Evolutionary conservation across 192 early-diverging fungal species (phyloP).

Genomic region (Diversispora epigaea): DNA sequence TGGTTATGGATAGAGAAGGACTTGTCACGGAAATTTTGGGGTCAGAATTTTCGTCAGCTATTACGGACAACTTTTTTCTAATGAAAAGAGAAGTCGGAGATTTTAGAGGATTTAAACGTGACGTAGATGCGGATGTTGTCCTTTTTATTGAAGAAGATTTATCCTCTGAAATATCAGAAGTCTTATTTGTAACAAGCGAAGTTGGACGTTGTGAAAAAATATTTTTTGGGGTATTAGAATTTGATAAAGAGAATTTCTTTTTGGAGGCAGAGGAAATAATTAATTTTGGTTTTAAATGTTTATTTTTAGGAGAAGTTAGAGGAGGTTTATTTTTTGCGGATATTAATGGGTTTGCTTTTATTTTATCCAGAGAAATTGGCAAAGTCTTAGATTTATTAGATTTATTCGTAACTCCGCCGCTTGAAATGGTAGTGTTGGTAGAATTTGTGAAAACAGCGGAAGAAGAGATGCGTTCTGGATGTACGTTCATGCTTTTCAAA

Average conservation of each 20-base stretch:
- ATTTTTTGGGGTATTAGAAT: neutral
- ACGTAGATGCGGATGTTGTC: neutral
- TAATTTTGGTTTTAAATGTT: too few species aligned
- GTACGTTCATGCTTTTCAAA: constrained; percentile 13
- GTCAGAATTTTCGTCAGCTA: neutral
- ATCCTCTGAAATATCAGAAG: neutral
- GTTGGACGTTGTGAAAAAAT: neutral
- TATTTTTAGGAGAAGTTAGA: neutral
- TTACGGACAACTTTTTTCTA: neutral
- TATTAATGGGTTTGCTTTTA: neutral
- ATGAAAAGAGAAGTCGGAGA: neutral
- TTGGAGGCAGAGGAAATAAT: neutral
- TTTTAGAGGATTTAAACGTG: neutral
- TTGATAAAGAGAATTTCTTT: constrained; percentile 1
- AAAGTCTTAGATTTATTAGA: neutral
- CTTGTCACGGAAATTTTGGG: neutral
- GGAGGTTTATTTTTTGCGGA: neutral
- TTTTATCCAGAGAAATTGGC: neutral
- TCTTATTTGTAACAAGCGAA: neutral
- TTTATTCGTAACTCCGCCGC: neutral
- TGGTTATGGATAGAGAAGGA: neutral
- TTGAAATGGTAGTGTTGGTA: neutral
- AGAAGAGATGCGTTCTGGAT: neutral
- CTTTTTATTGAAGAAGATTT: constrained; percentile 7
- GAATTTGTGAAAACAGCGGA: constrained; percentile 1